A percentile compares a stretch with the other conserved stretches of the same genome.
phyloP scores from a whole-genome alignment of 2,329 filamentous ascomycete species.

The Grosmannia penicillata region DNA sequence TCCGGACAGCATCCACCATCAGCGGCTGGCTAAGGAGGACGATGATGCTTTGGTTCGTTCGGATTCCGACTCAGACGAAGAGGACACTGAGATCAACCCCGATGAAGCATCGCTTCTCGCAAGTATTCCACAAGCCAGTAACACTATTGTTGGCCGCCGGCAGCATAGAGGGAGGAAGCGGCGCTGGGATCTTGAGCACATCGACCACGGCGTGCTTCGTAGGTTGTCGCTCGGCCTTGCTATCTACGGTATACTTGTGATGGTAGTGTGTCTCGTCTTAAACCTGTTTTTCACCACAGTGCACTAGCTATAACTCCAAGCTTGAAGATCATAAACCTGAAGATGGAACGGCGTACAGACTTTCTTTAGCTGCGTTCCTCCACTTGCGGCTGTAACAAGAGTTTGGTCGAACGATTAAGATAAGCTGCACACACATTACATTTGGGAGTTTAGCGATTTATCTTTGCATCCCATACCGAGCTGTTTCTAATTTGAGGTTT shows the following conservation, averaged over 20 bases:
- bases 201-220: conserved; percentile 52
- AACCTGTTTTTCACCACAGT: conserved; percentile 66
- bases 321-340: too few relatives aligned
- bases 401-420: too few relatives aligned
- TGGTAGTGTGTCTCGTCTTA: conserved; percentile 74
- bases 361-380: background rate
- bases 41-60: conserved; percentile 58
- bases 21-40: conserved; percentile 77
- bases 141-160: conserved; percentile 21
- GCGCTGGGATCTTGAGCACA: conserved; percentile 45
- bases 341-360: background rate
- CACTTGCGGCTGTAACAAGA: too few relatives aligned
- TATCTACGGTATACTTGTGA: conserved; percentile 73
- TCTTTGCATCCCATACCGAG: background rate
- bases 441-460: too few relatives aligned
- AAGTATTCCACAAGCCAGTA: conserved; percentile 21
- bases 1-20: conserved; percentile 74
- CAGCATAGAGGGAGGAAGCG: conserved; percentile 38
- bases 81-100: conserved; percentile 26
- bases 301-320: conserved; percentile 35
- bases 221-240: conserved; percentile 61
- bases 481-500: too few relatives aligned
- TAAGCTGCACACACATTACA: too few relatives aligned
- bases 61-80: conserved; percentile 22
- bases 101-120: conserved; percentile 22